Evolutionary conservation across 257 asterid genomes (phyloP), one percentile per base, ranked within the genome.

Genomic region (Dorcoceras hygrometricum): DNA sequence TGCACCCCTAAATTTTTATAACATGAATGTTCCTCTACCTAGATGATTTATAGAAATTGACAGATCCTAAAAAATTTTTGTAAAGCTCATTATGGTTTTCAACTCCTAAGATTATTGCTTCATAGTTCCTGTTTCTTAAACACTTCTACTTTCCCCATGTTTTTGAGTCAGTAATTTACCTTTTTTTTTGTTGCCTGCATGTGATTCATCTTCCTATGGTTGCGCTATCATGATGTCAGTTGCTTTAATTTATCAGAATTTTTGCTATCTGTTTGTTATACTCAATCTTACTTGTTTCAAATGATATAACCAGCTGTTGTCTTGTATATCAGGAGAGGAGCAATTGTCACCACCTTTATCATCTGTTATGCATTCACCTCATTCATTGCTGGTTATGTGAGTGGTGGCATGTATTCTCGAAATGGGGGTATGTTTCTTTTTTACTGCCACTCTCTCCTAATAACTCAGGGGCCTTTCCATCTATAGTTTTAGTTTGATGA

Each of bases 351-450:
- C 16, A 81, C 88, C 72, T 89, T 89, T 50, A 81, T 89, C 25
- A 78, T 87, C 28, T 87, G 95, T 75, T 89, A 89, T 71, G 94
- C 88, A 63, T 78, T 89, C 69, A 89, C 97, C 68, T 87, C 97
- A 9, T 87, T 89, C 77, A 84, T 89, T 31, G 86, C 95, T 24
- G 97, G 97, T 66, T 85, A 87, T 73, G 88, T 84, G 69, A 89
- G 94, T 68, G 94, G 89, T 28, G 95, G 94, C 82, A 79, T 87
- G 88, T 87, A 89, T 75, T 85, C 88, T 11, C 94, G 88, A 51
- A 59, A 76, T 74, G 95, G 91, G 31, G 97, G 97, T 89, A 85
- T 62, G 85, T 70, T 53, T 28, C 26, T 39, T 53, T 73, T 64
- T 29, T 29, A 43, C 55, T 59, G 29, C 34, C 56, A 14, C 48